A percentile compares a stretch with the other conserved stretches of the same genome.
Conservation (phyloP, 1,139 yeast genomes). For the Pichia sp. region DNA sequence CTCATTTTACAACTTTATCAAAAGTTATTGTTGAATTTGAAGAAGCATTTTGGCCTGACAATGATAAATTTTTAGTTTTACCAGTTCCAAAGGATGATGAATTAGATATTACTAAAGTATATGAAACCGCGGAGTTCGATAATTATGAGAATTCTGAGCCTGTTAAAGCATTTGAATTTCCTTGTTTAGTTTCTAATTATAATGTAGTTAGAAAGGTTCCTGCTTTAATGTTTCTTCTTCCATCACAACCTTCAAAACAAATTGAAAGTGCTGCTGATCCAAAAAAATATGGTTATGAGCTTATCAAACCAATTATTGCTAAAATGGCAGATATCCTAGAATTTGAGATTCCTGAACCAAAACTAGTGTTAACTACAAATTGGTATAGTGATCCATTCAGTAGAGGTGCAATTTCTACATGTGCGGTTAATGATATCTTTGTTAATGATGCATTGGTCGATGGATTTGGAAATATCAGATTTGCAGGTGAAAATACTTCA, state of each 20-base stretch:
- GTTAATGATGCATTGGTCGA: slow-evolving; percentile 33
- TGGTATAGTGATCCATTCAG: slow-evolving; percentile 48
- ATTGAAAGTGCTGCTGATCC: slow-evolving; percentile 22
- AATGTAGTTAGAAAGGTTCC: slow-evolving; percentile 22
- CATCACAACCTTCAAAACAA: slow-evolving; percentile 41
- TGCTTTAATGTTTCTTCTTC: slow-evolving; percentile 41
- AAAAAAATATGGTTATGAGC: slow-evolving; percentile 18
- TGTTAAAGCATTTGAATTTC: slow-evolving; percentile 30
- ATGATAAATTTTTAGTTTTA: slow-evolving; percentile 46
- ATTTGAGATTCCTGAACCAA: slow-evolving; percentile 34
- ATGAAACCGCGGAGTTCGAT: slow-evolving; percentile 9
- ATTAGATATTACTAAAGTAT: slow-evolving; percentile 6
- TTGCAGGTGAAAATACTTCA: slow-evolving; percentile 53
- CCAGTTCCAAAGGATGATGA: slow-evolving; percentile 31
- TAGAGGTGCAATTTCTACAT: slow-evolving; percentile 44
- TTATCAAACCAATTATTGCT: slow-evolving; percentile 25
- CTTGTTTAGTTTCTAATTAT: slow-evolving; percentile 26
- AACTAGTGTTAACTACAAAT: slow-evolving; percentile 36
- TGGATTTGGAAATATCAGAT: slow-evolving; percentile 40
- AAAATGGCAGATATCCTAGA: slow-evolving; percentile 15
- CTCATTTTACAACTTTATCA: slow-evolving; percentile 33
- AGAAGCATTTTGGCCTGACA: slow-evolving; percentile 36
- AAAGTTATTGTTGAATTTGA: slow-evolving; percentile 41
- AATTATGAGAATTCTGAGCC: slow-evolving; percentile 1
- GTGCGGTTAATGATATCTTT: slow-evolving; percentile 35